Conservation (phyloP, 805 yeast species). For the Wickerhamiella qilinensis region DNA sequence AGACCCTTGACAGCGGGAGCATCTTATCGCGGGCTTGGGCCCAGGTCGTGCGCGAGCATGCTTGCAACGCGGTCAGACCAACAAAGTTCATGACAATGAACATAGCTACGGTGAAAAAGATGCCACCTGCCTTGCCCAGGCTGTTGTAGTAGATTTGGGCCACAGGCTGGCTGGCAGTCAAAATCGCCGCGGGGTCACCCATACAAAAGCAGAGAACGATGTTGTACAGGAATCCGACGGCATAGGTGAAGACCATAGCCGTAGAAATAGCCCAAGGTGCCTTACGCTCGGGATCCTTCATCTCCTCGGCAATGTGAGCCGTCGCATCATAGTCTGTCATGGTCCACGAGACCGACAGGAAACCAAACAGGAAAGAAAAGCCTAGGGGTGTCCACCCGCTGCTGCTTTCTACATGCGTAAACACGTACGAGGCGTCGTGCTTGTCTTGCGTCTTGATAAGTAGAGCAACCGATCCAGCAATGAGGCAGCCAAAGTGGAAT, state of each 20-base stretch:
- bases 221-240: constrained; percentile 20
- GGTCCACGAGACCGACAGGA: constrained; percentile 27
- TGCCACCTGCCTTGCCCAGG: constrained; percentile 48
- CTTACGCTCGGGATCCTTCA: constrained; percentile 34
- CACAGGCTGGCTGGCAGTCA: constrained; percentile 32
- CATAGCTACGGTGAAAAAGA: constrained; percentile 44
- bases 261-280: constrained; percentile 46
- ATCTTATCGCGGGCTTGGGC: constrained; percentile 68
- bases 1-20: constrained; percentile 38
- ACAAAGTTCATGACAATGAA: constrained; percentile 48
- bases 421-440: constrained; percentile 31
- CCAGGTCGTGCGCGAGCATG: constrained; percentile 57
- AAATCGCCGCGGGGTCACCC: constrained; percentile 16
- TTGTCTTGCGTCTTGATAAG: constrained; percentile 36
- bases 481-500: constrained; percentile 31
- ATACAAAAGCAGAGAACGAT: constrained; percentile 20
- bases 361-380: constrained; percentile 43
- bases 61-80: constrained; percentile 47
- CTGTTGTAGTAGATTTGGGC: constrained; percentile 50
- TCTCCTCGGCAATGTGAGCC: constrained; percentile 59
- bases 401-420: constrained; percentile 29
- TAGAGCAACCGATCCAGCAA: constrained; percentile 37
- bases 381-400: constrained; percentile 39
- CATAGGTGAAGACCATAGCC: constrained; percentile 24
- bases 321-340: constrained; percentile 68